Evolutionary conservation across 1,284 basidiomycete species (phyloP), one percentile per base, ranked within the genome.

Genomic region (Calocybe gambosa): DNA sequence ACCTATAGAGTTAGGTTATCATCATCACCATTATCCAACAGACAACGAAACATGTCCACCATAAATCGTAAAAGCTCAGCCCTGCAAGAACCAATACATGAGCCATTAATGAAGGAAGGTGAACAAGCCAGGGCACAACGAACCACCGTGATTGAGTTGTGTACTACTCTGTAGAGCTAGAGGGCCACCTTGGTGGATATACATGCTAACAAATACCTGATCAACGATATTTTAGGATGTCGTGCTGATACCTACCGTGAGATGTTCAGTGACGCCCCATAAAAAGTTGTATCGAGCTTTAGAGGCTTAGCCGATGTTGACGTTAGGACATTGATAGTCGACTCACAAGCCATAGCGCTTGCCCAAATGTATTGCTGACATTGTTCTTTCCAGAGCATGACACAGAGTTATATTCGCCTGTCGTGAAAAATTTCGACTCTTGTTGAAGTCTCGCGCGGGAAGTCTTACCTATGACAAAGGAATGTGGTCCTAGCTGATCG

Each of bases 391-490:
- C 75, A 10, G 70, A 70, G 47, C 74, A 77, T 6, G 73, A 75
- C 7, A 77, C 72, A 0, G 73, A 75, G 47, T 73, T 77, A 52
- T 73, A 75, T 58, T 77, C 74, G 5, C 75, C 74, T 74, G 19
- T 10, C 3, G 12, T 26, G 19, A 25, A 23, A 38, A 25, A 39
- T 1, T 47, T 36, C 33, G 26, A 39, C 7, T 15, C 26, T 33
- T 18, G 21, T 47, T 5, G 18, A 21, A 26, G 19, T 3, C 9
- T 33, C 29, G 10, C 13, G 25, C 21, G 5, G 4, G 5, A 13
- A 7, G 21, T 51, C 53, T 33, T 47, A 74, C 73, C 73, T 45
- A 75, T 71, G 26, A 69, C 58, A 46, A 75, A 77, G 5, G 66
- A 57, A 43, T 75, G 64, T 4, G 67, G 62, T 0, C 74, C 74